Percentiles rank a stretch among this genome's conserved stretches.
Conservation (phyloP, 1,284 basidiomycete genomes). For the Ganoderma resinaceum region DNA sequence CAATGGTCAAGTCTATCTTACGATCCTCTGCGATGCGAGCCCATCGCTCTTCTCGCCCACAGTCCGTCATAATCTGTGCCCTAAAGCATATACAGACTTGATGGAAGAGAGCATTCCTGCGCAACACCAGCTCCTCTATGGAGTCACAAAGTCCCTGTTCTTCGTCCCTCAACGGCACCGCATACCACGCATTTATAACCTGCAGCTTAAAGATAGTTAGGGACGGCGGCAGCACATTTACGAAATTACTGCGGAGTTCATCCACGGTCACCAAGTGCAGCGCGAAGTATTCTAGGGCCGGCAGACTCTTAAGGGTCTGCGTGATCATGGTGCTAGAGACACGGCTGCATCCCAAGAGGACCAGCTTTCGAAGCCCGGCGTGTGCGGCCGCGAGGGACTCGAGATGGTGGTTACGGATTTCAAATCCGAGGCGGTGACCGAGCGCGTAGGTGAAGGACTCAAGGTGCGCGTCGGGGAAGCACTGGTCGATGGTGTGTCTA, state of each 20-base stretch:
- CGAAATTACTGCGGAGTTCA: constrained; percentile 45
- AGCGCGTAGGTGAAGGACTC: constrained; percentile 46
- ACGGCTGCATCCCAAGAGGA: constrained; percentile 45
- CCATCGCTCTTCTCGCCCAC: constrained; percentile 39
- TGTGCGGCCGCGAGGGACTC: constrained; percentile 39
- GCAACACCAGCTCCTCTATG: constrained; percentile 33
- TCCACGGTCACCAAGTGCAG: constrained; percentile 46
- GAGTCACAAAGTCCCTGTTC: constrained; percentile 42
- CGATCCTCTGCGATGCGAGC: constrained; percentile 34
- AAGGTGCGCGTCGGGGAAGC: constrained; percentile 40
- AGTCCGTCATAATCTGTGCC: constrained; percentile 36
- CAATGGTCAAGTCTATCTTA: constrained; percentile 30
- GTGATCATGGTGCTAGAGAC: constrained; percentile 42
- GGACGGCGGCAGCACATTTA: constrained; percentile 40
- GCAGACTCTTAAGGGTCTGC: constrained; percentile 39
- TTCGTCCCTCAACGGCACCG: constrained; percentile 39
- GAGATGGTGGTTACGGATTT: constrained; percentile 46
- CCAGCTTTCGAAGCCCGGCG: constrained; percentile 44
- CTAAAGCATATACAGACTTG: constrained; percentile 39
- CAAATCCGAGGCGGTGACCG: constrained; percentile 45
- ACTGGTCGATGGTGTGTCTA: constrained; percentile 36
- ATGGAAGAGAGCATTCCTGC: constrained; percentile 22
- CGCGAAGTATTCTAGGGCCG: constrained; percentile 46
- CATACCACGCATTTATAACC: constrained; percentile 45
- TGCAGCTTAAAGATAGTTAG: constrained; percentile 45